Evolutionary conservation across 2,329 filamentous ascomycete species (phyloP).

Genomic region (Aspergillus eucalypticola): DNA sequence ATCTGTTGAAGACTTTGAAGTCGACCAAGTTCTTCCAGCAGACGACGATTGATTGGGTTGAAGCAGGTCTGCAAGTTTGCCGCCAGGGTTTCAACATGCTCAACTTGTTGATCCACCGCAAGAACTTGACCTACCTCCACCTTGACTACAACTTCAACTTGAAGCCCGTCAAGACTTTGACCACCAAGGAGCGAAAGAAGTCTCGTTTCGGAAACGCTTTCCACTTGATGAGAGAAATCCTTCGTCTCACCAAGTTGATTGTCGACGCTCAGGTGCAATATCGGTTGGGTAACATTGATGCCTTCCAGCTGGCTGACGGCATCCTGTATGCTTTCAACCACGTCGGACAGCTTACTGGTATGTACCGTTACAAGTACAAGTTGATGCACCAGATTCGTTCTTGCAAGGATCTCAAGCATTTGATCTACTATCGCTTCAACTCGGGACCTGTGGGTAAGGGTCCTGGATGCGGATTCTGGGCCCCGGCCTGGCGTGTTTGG

Average conservation of each 20-base stretch:
- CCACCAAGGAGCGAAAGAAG: slow-evolving; percentile 99
- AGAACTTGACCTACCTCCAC: slow-evolving; percentile 97
- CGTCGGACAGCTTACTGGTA: slow-evolving; percentile 94
- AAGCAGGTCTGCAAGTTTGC: slow-evolving; percentile 96
- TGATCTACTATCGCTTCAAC: slow-evolving; percentile 99
- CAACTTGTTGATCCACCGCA: slow-evolving; percentile 94
- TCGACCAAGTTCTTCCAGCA: slow-evolving; percentile 99
- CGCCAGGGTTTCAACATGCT: slow-evolving; percentile 99
- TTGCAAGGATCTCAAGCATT: slow-evolving; percentile 97
- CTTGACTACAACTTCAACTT: slow-evolving; percentile 99
- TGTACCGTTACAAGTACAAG: slow-evolving; percentile 99
- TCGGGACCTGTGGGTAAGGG: slow-evolving; percentile 95
- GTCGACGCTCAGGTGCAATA: slow-evolving; percentile 99
- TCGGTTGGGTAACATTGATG: slow-evolving; percentile 94
- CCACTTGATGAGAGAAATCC: slow-evolving; percentile 96
- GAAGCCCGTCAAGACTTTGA: slow-evolving; percentile 97
- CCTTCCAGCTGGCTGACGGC: slow-evolving; percentile 96
- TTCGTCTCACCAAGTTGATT: slow-evolving; percentile 93
- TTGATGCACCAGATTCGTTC: slow-evolving; percentile 99
- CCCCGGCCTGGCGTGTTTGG: slow-evolving; percentile 97
- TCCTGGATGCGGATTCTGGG: slow-evolving; percentile 98
- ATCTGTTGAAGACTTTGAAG: slow-evolving; percentile 84
- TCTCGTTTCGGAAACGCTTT: slow-evolving; percentile 98
- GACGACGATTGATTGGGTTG: slow-evolving; percentile 98
- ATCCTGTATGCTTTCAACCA: slow-evolving; percentile 99